Percentiles rank a stretch among this genome's conserved stretches.
These are phyloP conservation scores for Saccharomycopsis babjevae DNA, from an alignment of 805 yeast species.

Conservation along the genomic window DNA sequence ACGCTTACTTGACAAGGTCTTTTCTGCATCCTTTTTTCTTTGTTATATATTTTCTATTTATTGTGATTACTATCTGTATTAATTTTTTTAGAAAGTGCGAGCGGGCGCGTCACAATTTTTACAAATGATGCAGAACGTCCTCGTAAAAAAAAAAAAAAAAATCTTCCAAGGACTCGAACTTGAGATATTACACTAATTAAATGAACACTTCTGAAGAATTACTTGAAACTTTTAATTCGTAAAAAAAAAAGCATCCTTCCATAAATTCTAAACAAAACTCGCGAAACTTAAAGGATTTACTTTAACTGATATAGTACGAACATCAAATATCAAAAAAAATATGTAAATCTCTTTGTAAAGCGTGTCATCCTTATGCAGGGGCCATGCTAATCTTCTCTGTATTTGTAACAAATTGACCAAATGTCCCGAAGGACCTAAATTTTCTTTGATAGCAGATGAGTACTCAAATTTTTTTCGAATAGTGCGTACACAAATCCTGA, in stretches of 20 bases:
- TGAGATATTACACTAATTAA: background rate
- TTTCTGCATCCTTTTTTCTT: too few relatives aligned
- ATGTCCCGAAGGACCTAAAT: constrained; percentile 41
- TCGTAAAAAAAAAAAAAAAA: background rate
- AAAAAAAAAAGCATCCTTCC: background rate
- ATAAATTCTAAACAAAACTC: background rate
- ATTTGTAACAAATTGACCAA: constrained; percentile 99
- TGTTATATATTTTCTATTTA: too few relatives aligned
- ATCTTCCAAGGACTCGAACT: background rate
- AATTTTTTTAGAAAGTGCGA: too few relatives aligned
- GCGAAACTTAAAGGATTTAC: background rate
- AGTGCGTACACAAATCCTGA: background rate
- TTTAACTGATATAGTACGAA: background rate
- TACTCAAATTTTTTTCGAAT: background rate
- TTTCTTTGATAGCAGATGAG: background rate
- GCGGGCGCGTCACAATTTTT: background rate
- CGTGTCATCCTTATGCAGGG: constrained; percentile 99
- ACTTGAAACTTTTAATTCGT: background rate
- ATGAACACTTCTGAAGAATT: background rate
- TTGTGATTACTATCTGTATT: too few relatives aligned
- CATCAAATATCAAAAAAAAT: constrained; percentile 46
- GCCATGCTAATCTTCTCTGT: constrained; percentile 99
- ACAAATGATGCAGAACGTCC: background rate
- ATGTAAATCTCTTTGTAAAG: constrained; percentile 99
- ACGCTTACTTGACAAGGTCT: too few relatives aligned